A percentile compares a stretch with the other conserved stretches of the same genome.
Evolutionary conservation across 257 asterid genomes (phyloP).

Genomic region (Solanum paucissectum): DNA sequence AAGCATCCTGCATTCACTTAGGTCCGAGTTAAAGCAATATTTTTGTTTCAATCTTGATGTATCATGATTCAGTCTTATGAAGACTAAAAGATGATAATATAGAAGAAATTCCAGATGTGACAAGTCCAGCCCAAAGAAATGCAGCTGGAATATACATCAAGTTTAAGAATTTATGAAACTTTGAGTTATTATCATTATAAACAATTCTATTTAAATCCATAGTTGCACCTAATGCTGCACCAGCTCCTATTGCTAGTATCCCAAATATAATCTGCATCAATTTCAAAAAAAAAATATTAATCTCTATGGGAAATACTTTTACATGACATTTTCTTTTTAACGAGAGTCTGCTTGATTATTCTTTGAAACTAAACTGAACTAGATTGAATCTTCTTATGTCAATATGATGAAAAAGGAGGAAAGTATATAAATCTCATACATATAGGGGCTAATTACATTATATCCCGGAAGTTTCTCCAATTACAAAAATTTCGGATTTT

Average conservation of each 20-base stretch:
- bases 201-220: not conserved
- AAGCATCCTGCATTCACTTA: not conserved
- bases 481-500: no score
- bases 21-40: not conserved
- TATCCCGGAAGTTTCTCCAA: accelerated
- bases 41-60: not conserved
- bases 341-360: no score
- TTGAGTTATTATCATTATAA: not conserved
- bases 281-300: not conserved
- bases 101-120: not conserved
- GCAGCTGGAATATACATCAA: not conserved
- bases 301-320: not conserved
- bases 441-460: no score
- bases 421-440: no score
- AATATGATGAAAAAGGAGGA: no score
- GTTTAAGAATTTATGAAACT: not conserved
- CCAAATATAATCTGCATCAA: not conserved
- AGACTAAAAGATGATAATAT: not conserved
- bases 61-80: not conserved
- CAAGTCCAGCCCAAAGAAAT: not conserved
- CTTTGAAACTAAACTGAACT: no score
- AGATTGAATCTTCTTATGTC: no score
- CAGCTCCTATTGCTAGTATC: conserved; percentile 4
- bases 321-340: no score
- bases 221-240: conserved; percentile 12